Evolutionary conservation across 306 rosid species (phyloP).

Genomic region (Gastrolobium villosum): DNA sequence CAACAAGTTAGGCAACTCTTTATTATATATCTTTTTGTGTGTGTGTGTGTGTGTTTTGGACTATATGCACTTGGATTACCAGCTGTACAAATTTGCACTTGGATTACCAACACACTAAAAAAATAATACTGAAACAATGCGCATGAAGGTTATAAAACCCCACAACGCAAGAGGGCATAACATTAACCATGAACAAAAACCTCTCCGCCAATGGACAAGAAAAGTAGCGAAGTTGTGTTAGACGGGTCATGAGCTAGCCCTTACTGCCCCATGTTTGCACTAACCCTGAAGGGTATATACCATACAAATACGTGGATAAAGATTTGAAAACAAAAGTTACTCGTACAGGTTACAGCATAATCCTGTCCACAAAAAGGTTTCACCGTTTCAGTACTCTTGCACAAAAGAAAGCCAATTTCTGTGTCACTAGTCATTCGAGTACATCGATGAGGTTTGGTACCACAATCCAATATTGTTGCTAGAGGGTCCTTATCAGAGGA

Average conservation of each 20-base stretch:
- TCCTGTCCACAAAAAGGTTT: conserved; percentile 55
- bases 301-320: conserved; percentile 54
- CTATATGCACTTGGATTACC: too few species aligned
- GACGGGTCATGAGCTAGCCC: conserved; percentile 47
- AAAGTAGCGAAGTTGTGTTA: conserved; percentile 50
- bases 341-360: conserved; percentile 51
- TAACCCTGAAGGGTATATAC: conserved; percentile 64
- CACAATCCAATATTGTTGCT: conserved; percentile 52
- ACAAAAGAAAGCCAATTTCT: conserved; percentile 48
- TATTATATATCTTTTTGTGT: too few species aligned
- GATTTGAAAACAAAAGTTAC: conserved; percentile 54
- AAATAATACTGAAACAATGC: too few species aligned
- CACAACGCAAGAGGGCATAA: too few species aligned
- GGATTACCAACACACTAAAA: too few species aligned
- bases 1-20: too few species aligned
- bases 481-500: conserved; percentile 51
- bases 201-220: conserved; percentile 39
- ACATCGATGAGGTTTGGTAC: conserved; percentile 57
- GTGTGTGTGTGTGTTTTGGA: too few species aligned
- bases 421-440: conserved; percentile 60
- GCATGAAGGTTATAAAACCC: too few species aligned
- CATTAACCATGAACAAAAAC: not conserved
- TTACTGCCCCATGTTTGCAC: conserved; percentile 43
- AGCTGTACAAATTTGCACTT: too few species aligned
- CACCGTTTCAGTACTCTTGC: conserved; percentile 57